These are phyloP conservation scores for Eleusine indica DNA, from an alignment of 176 grass and related monocot genomes.

Conservation along the genomic window DNA sequence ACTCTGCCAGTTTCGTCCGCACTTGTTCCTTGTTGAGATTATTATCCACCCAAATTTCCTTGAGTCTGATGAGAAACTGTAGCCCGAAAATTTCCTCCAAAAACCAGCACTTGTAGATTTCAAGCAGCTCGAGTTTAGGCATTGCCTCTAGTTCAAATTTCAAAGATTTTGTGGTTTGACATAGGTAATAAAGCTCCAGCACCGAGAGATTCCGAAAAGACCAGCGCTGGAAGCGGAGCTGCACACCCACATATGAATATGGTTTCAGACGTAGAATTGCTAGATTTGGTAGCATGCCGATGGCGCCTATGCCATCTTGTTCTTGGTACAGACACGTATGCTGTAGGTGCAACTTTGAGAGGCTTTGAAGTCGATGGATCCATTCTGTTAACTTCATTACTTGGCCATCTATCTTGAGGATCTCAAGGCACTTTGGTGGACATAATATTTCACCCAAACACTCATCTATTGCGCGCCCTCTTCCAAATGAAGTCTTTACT, in stretches of 20 bases:
- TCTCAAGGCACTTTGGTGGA: not conserved
- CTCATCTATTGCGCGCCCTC: not conserved
- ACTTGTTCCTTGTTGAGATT: not conserved
- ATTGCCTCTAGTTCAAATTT: not conserved
- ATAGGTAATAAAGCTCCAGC: accelerated
- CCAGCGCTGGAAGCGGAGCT: not conserved
- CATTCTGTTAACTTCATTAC: not conserved
- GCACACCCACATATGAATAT: not conserved
- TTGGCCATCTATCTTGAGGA: not conserved
- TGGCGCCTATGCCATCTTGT: not conserved
- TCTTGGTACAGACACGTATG: accelerated
- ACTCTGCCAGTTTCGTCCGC: not conserved
- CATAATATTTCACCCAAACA: not conserved
- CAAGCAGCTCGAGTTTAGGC: constrained; percentile 1
- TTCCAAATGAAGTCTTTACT: not conserved
- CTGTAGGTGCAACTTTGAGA: not conserved
- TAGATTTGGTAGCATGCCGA: constrained; percentile 6
- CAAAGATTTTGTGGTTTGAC: not conserved
- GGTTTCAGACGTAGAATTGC: not conserved
- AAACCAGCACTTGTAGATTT: accelerated
- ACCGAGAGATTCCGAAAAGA: not conserved
- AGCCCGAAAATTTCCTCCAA: not conserved
- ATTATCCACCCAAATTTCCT: not conserved
- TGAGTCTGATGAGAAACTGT: not conserved
- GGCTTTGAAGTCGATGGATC: not conserved